phyloP scores from a whole-genome alignment of 768 basidiomycete genomes.

The Boletus eberwhitei region DNA sequence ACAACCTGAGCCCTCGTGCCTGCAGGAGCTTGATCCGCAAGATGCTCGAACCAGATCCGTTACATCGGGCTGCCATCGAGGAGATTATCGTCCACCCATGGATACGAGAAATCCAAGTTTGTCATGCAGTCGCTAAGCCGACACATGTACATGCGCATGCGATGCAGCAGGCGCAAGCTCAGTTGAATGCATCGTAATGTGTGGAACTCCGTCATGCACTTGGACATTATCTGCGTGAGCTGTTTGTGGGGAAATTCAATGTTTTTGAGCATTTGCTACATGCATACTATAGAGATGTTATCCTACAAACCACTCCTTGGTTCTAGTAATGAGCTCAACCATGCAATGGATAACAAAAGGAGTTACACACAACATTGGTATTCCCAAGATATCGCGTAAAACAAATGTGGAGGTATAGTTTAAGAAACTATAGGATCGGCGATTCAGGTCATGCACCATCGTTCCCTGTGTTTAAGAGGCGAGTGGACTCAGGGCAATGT shows the following conservation, averaged over 20 bases:
- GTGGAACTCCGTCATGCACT: background rate
- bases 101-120: constrained; percentile 81
- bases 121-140: constrained; percentile 60
- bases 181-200: constrained; percentile 27
- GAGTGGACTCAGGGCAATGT: background rate
- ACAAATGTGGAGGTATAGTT: constrained; percentile 20
- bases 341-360: background rate
- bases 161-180: constrained; percentile 53
- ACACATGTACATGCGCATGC: constrained; percentile 72
- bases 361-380: constrained; percentile 6
- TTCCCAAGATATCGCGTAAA: constrained; percentile 10
- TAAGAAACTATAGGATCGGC: background rate
- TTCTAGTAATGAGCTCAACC: constrained; percentile 3
- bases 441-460: constrained; percentile 28
- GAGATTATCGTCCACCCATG: constrained; percentile 76
- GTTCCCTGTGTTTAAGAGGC: constrained; percentile 19
- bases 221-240: background rate
- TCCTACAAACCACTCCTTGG: constrained; percentile 13
- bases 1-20: constrained; percentile 82
- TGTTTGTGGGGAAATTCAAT: background rate
- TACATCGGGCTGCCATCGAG: constrained; percentile 70
- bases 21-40: constrained; percentile 80
- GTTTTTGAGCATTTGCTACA: constrained; percentile 2
- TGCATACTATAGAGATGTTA: constrained; percentile 21
- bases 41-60: constrained; percentile 96